Evolutionary conservation across 768 basidiomycete species (phyloP), one percentile per base, ranked within the genome.

Genomic region (Arthromyces matolae): DNA sequence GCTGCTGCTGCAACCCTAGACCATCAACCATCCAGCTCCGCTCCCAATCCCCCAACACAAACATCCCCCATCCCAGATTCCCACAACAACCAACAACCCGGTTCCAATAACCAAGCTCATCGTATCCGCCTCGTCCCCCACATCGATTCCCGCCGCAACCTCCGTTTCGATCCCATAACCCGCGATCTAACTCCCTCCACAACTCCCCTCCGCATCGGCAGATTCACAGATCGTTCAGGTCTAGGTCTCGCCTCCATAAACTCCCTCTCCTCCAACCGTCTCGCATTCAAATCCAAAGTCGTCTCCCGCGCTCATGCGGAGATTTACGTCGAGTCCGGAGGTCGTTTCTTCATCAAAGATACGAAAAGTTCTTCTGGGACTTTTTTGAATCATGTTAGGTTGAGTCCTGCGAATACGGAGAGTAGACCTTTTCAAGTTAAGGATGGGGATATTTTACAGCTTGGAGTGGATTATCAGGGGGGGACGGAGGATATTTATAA

Each of bases 401-500:
- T 98, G n/a, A 84, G 84, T 29, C 75, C 84, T 1, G 93, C 94
- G 9, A 87, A 86, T 39, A 77, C 80, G 6, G 94, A 95, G 63
- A 87, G 84, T 4, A 71, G 82, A 31, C 80, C 91, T 1, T 84
- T 76, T 50, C 80, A 79, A 52, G 73, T 97, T 57, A 91, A 88
- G 68, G 94, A 97, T 52, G 95, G 95, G 1, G 94, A 97, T 69
- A 78, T 97, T 23, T 68, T 98, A 16, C 95, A 97, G 68, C 81
- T 97, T 1, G 94, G 95, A 2, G 92, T 98, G 22, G 94, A 98
- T 64, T 99, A 96, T 68, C 94, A 97, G 65, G 95, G 95, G 5
- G 95, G 95, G 0, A 82, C 89, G 6, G 93, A 97, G 71, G 94
- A 97, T 66, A 93, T 95, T 43, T 97, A 95, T 67, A 88, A 96